Evolutionary conservation across 2,329 filamentous ascomycete species (phyloP).

Genomic region (Aspergillus costaricaensis): DNA sequence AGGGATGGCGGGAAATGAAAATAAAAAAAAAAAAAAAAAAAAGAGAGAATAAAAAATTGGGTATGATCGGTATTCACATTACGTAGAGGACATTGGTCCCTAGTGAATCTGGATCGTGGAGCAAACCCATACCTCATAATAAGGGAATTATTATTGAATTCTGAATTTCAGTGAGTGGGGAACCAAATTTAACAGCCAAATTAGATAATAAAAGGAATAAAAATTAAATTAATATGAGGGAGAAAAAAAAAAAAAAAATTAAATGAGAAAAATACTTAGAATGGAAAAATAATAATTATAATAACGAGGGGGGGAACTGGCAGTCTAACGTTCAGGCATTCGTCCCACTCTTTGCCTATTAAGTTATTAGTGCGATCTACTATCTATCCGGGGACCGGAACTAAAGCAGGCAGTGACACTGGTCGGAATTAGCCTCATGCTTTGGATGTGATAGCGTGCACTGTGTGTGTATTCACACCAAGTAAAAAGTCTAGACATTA

Average conservation of each 20-base stretch:
- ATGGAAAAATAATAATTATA: neutral
- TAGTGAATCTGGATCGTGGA: neutral
- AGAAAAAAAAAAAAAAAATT: too few relatives aligned
- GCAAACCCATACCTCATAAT: neutral
- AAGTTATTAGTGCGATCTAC: conserved; percentile 7
- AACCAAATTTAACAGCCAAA: neutral
- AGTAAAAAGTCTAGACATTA: neutral
- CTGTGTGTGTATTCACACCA: neutral
- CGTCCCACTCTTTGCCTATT: conserved; percentile 1
- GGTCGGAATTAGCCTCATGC: neutral
- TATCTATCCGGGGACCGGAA: neutral
- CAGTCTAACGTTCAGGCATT: conserved; percentile 7
- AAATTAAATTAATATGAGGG: neutral
- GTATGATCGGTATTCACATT: conserved; percentile 4
- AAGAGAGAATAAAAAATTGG: neutral
- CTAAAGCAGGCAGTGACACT: neutral
- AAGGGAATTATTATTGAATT: neutral
- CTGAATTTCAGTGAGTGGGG: neutral
- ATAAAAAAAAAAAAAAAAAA: too few relatives aligned
- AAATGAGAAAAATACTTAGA: neutral
- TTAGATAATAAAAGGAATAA: neutral
- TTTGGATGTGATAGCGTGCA: neutral
- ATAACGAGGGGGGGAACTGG: neutral
- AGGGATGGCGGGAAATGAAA: neutral
- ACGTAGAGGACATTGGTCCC: neutral